Conservation (phyloP, 345 rosid genomes). For the Eucalyptus cloeziana region DNA sequence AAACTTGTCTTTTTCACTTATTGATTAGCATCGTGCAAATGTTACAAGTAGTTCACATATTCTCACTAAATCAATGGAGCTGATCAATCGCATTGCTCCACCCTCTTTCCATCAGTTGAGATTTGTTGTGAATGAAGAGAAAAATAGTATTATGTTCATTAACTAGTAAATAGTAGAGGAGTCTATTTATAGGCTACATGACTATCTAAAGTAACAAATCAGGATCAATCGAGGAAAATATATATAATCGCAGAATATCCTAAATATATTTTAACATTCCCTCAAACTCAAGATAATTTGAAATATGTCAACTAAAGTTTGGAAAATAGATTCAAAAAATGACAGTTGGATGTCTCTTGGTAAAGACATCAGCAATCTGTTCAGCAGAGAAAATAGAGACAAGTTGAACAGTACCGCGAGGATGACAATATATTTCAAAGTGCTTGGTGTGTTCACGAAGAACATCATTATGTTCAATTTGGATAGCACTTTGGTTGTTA, state of each 20-base stretch:
- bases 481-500: not conserved
- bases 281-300: not conserved
- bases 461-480: not conserved
- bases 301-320: not conserved
- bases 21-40: not conserved
- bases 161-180: not conserved
- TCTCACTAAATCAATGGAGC: not conserved
- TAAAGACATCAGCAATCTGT: rapidly evolving
- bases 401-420: rapidly evolving
- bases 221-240: not conserved
- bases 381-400: not conserved
- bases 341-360: not conserved
- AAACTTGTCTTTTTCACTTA: not conserved
- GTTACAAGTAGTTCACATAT: not conserved
- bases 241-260: not conserved
- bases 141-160: not conserved
- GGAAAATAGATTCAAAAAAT: no score
- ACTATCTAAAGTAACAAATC: not conserved
- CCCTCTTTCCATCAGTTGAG: not conserved
- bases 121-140: not conserved
- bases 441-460: not conserved
- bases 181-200: not conserved
- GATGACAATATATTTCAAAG: not conserved
- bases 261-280: not conserved
- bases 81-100: not conserved